Evolutionary conservation across 768 basidiomycete genomes (phyloP), one percentile per base, ranked within the genome.

Genomic region (Lentinula raphanica): DNA sequence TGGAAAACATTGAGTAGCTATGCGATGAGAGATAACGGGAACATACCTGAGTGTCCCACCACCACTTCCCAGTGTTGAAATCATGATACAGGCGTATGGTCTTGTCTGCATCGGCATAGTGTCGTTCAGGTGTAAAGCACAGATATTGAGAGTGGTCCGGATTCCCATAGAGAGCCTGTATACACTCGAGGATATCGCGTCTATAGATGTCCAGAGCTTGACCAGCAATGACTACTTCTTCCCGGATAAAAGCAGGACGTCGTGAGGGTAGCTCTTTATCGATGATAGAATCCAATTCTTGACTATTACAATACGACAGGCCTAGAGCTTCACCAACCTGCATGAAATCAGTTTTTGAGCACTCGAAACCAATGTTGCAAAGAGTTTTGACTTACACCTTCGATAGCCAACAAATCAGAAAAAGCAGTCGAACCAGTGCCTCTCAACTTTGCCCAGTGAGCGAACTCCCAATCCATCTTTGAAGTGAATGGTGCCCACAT

Each of bases 1-100:
- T 53, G 35, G n/a, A 21, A 36, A 13, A 12, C 21, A 55, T 39
- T 15, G 21, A 39, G n/a, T 15, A n/a, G n/a, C n/a, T 36, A 40
- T 38, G 15, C 29, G 19, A 15, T 36, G 15, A 15, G 3, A 44
- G 5, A 27, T 21, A 58, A 17, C 15, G n/a, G n/a, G n/a, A n/a
- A 63, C 72, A 28, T 59, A 79, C 80, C 68, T 81, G 80, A 1
- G 69, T 74, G 7, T 51, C 49, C 79, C 79, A 81, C 81, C 79
- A 81, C 81, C 81, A 83, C 45, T 72, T 69, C 0, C 75, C 78
- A 0, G 77, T 81, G 42, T 79, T 69, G 71, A 81, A 74, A 48
- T 81, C 77, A 61, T 72, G 66, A 57, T 71, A 79, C 0, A 78
- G 17, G 0, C 69, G 57, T 0, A 59, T 44, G 1, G 44, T 68